Base-by-base conservation (phyloP, 805 yeast genomes). In the Schwanniomyces pseudopolymorphus region DNA sequence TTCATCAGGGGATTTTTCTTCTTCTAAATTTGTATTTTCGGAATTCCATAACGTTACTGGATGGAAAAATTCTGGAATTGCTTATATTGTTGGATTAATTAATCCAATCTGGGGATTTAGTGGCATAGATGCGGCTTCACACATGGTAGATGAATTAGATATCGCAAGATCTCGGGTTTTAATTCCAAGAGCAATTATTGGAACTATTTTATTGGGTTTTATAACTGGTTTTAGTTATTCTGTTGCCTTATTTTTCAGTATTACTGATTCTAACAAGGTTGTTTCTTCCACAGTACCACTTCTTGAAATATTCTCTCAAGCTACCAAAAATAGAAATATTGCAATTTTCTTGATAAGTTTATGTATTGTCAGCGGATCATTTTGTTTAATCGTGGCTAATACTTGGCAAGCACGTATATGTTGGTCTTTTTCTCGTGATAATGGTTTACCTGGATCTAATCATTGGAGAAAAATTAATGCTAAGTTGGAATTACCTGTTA, bases 171-270 rank as follows among this genome's bases (percentile, higher is more conserved):
- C 76, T n/a, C 66, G 64, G 55, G 57, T 64, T 17, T 67, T 63
- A 47, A 69, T 70, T 39, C 75, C 75, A 11, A 66, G 64, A 48
- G 73, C 72, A 14, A 66, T 70, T 33, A 48, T 70, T 49, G 66
- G 70, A 16, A 70, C 76, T 70, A 35, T n/a, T n/a, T 64, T 74
- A 43, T 68, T 70, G 43, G 75, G 75, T 1, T 59, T n/a, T n/a
- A n/a, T 65, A 31, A 70, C 75, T 2, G 61, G 74, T 2, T 67
- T 70, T 55, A 60, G 70, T 31, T 70, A 52, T 60, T 66, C 44
- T 67, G 70, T 39, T 63, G 74, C 6, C 43, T 69, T 70, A 73
- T 70, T 70, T 52, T 70, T 68, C 58, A 66, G 66, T 45, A 54
- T 70, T 44, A 54, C 48, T 20, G 61, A 70, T 59, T 61, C 69